phyloP scores from a whole-genome alignment of 805 yeast genomes.

The Lipomyces kockii region DNA sequence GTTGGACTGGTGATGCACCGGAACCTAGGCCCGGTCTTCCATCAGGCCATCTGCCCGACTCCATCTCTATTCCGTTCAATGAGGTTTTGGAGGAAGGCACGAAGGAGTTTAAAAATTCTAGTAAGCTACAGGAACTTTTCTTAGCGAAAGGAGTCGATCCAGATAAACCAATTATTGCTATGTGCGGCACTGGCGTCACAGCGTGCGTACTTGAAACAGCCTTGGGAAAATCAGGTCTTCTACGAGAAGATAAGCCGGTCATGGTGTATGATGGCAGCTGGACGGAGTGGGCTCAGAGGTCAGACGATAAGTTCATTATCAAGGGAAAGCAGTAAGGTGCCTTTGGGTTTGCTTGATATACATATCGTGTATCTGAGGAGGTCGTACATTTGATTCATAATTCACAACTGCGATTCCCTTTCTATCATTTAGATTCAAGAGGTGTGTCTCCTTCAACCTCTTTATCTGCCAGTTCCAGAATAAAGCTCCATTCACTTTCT shows the following conservation, averaged over 20 bases:
- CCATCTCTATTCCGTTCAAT: constrained; percentile 74
- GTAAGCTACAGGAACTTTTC: constrained; percentile 56
- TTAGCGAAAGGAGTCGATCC: constrained; percentile 49
- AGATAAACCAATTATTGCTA: constrained; percentile 71
- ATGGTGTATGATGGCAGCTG: constrained; percentile 72
- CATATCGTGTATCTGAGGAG: no score
- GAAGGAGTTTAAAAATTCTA: constrained; percentile 54
- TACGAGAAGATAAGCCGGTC: constrained; percentile 51
- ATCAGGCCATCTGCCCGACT: constrained; percentile 88
- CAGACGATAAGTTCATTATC: constrained; percentile 59
- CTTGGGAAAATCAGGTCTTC: constrained; percentile 53
- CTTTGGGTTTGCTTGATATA: no score
- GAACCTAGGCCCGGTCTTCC: constrained; percentile 90
- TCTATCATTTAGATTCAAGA: neutral
- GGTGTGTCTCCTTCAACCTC: constrained; percentile 31
- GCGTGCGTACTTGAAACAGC: constrained; percentile 88
- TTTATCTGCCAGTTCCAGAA: constrained; percentile 47
- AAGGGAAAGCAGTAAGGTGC: constrained; percentile 44
- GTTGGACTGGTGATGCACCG: constrained; percentile 79
- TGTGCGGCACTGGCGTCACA: constrained; percentile 97
- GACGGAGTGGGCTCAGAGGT: constrained; percentile 81
- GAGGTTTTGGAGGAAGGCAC: constrained; percentile 58
- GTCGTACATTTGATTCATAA: no score
- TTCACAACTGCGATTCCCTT: neutral
- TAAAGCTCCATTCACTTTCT: constrained; percentile 49